Base-by-base conservation (phyloP, 176 grass and related monocot species). In the Oryza brachyantha region DNA sequence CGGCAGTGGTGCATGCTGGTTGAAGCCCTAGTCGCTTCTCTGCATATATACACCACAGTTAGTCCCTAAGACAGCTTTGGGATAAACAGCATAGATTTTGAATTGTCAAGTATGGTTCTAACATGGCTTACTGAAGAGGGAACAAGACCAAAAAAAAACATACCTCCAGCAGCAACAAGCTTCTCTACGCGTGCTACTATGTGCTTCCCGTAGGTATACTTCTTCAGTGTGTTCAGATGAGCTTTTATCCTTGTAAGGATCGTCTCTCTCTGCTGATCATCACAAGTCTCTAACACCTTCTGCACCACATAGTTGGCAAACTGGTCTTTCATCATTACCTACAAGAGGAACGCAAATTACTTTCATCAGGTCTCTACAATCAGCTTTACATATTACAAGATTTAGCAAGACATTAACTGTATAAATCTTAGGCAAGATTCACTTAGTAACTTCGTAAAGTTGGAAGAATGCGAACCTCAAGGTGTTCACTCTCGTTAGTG, bases 261-360 rank as follows among this genome's bases (percentile, higher is more conserved):
- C 83, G 93, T 80, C 85, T 97, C 90, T 42, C 90, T 84, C 81
- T 97, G 93, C 75, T 88, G 85, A 79, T 92, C 93, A 78, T 92
- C 90, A 75, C 93, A 92, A 16, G 93, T 96, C 83, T 96, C 93
- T 63, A 96, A 61, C 81, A 92, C 93, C 73, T 96, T 96, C 84
- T 96, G 93, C 28, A 96, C 93, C 86, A 92, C 93, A 74, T 96
- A 96, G 80, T 92, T 96, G 13, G 90, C 93, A 72, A 84, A 96
- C 87, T 96, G 93, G 35, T 96, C 93, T 85, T 96, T 96, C 93
- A 90, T 96, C 93, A 96, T 96, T 19, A 88, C 90, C 93, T 92
- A 64, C 71, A 84, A 52, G 14, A 28, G 66, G 39, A 78, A 36
- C 5, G 4, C 21, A 90, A n/a, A 12, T 42, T 26, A 22, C 64